Evolutionary conservation across 2,329 filamentous ascomycete species (phyloP), one percentile per base, ranked within the genome.

Genomic region (Fusarium nematophilum): DNA sequence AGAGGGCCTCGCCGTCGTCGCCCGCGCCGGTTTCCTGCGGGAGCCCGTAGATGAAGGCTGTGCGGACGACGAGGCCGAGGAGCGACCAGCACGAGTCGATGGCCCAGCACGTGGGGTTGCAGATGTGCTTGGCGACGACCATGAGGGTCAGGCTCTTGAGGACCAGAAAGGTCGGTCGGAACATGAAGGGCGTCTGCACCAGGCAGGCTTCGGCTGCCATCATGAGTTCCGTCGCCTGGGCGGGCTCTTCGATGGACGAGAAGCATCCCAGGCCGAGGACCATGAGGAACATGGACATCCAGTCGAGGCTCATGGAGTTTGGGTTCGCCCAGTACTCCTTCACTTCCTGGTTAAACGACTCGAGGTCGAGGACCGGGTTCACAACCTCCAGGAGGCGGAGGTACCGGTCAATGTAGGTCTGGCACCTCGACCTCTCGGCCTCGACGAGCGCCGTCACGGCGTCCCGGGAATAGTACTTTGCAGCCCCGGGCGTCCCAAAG

Each of bases 151-250:
- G 51, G 1, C 69, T 64, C 47, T 72, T 70, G 11, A 75, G 61
- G 1, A 69, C 64, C n/a, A 71, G 57, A 26, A 75, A 59, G 3
- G 70, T 75, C 7, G 74, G 74, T 2, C 73, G 72, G 40, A 75
- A 75, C 69, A 75, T 75, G 53, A 75, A 75, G 2, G 73, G 72
- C 4, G 74, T 76, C 59, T 76, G 73, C 68, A 74, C 73, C 5
- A 76, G 65, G 27, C 73, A 76, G 0, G 73, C 73, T 45, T 75
- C 74, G 9, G 74, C 70, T 3, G 72, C 74, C 67, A 75, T 72
- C 71, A 75, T 73, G 23, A 75, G 64, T 50, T 75, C 71, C 1
- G 69, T 73, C 3, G 72, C 73, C 14, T 68, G 63, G 18, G 70
- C 68, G 10, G 72, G 68, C 37, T 74, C 72, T 14, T 72, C 71